Conservation (phyloP, 2,329 filamentous ascomycete species). For the Purpureocillium lavendulum region DNA sequence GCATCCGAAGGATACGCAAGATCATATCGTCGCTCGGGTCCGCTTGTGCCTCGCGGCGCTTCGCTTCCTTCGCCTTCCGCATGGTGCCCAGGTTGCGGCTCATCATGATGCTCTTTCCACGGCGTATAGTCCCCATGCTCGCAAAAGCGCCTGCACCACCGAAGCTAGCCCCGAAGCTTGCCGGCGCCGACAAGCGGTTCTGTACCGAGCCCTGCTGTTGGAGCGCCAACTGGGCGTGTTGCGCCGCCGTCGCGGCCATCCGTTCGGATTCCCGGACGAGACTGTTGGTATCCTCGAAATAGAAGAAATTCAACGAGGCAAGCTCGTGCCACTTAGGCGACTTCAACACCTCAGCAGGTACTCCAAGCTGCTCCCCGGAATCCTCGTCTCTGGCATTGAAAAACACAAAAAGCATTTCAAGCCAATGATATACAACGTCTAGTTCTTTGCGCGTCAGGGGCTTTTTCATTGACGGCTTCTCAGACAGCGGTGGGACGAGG, state of each 20-base stretch:
- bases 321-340: conserved; percentile 98
- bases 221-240: conserved; percentile 63
- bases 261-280: conserved; percentile 91
- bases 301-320: conserved; percentile 95
- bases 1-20: conserved; percentile 85
- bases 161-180: conserved; percentile 28
- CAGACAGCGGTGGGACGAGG: conserved; percentile 86
- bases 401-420: conserved; percentile 83
- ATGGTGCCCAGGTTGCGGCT: conserved; percentile 92
- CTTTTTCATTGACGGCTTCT: conserved; percentile 83
- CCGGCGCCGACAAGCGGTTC: conserved; percentile 64
- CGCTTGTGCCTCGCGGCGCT: conserved; percentile 88
- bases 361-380: conserved; percentile 71
- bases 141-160: conserved; percentile 38
- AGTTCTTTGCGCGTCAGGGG: conserved; percentile 80
- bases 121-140: conserved; percentile 59
- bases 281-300: conserved; percentile 85
- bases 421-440: conserved; percentile 92
- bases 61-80: conserved; percentile 92
- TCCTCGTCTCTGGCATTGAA: conserved; percentile 90
- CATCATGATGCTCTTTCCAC: conserved; percentile 81
- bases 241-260: conserved; percentile 82
- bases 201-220: conserved; percentile 36
- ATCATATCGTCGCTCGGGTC: conserved; percentile 99
- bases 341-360: conserved; percentile 85